Evolutionary conservation across 495 filamentous ascomycete species (phyloP).

Genomic region (Tuber aestivum): DNA sequence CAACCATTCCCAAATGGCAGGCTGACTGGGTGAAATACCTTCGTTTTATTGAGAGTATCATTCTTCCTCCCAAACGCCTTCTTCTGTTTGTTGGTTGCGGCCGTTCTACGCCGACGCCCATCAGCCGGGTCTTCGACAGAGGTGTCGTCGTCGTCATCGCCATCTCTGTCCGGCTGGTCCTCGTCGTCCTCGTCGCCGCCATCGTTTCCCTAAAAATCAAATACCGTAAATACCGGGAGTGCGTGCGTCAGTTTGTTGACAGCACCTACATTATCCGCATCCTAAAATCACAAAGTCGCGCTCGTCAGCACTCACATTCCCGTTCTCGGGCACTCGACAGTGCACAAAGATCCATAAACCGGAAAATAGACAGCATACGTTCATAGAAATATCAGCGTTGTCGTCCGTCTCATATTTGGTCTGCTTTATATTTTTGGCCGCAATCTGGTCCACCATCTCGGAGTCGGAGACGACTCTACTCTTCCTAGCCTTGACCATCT

Average conservation of each 20-base stretch:
- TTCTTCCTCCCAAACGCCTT: conserved; percentile 94
- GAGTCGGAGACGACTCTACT: conserved; percentile 39
- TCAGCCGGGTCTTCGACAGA: conserved; percentile 49
- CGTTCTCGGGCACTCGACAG: neutral
- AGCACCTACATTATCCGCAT: conserved; percentile 40
- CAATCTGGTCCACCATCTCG: conserved; percentile 40
- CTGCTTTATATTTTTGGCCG: conserved; percentile 22
- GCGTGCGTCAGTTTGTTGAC: conserved; percentile 2
- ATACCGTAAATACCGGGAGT: conserved; percentile 15
- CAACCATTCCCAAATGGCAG: conserved; percentile 9
- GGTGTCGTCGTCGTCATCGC: conserved; percentile 38
- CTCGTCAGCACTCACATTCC: conserved; percentile 25
- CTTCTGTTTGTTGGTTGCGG: conserved; percentile 79
- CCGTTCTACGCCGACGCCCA: conserved; percentile 75
- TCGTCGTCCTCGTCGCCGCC: conserved; percentile 20
- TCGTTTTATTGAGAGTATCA: conserved; percentile 76
- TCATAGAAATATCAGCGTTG: conserved; percentile 40
- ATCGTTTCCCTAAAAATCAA: conserved; percentile 22
- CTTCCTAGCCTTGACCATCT: conserved; percentile 36
- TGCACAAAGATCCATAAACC: conserved; percentile 6
- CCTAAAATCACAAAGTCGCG: conserved; percentile 35
- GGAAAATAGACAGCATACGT: conserved; percentile 32
- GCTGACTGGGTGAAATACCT: conserved; percentile 53
- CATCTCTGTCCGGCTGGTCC: conserved; percentile 24
- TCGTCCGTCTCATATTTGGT: conserved; percentile 36